Conservation (phyloP, 345 rosid genomes). For the Lenwebbia sp. region DNA sequence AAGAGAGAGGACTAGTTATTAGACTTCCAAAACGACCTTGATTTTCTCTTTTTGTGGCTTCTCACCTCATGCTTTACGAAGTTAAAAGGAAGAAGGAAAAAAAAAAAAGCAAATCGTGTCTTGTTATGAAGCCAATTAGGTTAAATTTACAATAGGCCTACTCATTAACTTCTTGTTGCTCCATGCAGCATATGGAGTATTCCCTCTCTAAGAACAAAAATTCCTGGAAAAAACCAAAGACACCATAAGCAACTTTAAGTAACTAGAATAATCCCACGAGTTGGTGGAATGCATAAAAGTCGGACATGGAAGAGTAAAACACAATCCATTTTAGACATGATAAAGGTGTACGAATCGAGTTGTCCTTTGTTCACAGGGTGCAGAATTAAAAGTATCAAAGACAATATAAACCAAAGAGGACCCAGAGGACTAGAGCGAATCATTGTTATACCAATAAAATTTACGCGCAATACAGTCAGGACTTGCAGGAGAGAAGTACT, state of each 20-base stretch:
- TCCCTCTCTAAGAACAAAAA: slow-evolving; percentile 85
- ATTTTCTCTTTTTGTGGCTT: not conserved
- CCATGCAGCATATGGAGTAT: slow-evolving; percentile 60
- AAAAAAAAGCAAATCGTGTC: too few species aligned
- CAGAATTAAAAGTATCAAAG: not conserved
- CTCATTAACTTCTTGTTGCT: slow-evolving; percentile 37
- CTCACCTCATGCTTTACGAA: not conserved
- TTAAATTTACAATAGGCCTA: not conserved
- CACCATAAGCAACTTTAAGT: not conserved
- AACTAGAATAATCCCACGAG: not conserved
- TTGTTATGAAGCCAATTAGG: not conserved
- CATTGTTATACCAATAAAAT: not conserved
- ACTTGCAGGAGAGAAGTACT: not conserved
- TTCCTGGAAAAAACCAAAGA: slow-evolving; percentile 38
- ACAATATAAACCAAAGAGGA: not conserved
- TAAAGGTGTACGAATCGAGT: not conserved
- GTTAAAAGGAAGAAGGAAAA: too few species aligned
- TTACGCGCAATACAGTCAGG: not conserved
- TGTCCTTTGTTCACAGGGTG: not conserved
- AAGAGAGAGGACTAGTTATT: not conserved
- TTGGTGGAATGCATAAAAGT: not conserved
- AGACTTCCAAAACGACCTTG: not conserved
- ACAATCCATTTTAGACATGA: not conserved
- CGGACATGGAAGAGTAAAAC: not conserved
- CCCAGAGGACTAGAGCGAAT: not conserved